These are phyloP conservation scores for Crataegus laevigata DNA, from an alignment of 306 rosid genomes.

Conservation along the genomic window DNA sequence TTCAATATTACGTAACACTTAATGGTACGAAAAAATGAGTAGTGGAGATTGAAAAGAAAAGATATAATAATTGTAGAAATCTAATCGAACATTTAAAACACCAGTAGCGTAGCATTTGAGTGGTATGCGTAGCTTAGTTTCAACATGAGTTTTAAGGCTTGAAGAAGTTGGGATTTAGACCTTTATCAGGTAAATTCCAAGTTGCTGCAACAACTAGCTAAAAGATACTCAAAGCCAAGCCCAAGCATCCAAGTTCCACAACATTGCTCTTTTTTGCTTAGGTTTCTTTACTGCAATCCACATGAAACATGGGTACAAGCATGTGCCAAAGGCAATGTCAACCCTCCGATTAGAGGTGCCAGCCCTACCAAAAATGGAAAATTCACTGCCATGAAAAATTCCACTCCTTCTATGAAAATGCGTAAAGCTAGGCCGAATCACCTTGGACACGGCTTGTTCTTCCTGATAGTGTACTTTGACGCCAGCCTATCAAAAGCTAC, in stretches of 20 bases:
- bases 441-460: constrained; percentile 33
- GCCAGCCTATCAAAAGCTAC: constrained; percentile 55
- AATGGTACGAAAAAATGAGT: too few species aligned
- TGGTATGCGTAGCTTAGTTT: too few species aligned
- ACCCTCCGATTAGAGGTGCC: constrained; percentile 36
- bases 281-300: constrained; percentile 58
- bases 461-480: constrained; percentile 25
- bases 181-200: constrained; percentile 25
- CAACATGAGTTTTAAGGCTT: constrained; percentile 22
- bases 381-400: constrained; percentile 38
- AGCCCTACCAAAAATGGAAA: constrained; percentile 52
- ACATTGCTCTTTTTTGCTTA: background rate
- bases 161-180: constrained; percentile 53
- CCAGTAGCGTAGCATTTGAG: too few species aligned
- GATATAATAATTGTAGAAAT: too few species aligned
- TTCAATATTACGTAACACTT: too few species aligned
- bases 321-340: constrained; percentile 51
- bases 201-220: constrained; percentile 32
- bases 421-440: constrained; percentile 16
- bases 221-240: constrained; percentile 23
- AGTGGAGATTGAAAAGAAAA: too few species aligned
- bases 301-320: constrained; percentile 69
- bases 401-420: constrained; percentile 43
- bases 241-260: constrained; percentile 51
- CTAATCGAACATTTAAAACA: too few species aligned